Evolutionary conservation across 2,329 filamentous ascomycete species (phyloP).

Genomic region (Penicillium sumatraense): DNA sequence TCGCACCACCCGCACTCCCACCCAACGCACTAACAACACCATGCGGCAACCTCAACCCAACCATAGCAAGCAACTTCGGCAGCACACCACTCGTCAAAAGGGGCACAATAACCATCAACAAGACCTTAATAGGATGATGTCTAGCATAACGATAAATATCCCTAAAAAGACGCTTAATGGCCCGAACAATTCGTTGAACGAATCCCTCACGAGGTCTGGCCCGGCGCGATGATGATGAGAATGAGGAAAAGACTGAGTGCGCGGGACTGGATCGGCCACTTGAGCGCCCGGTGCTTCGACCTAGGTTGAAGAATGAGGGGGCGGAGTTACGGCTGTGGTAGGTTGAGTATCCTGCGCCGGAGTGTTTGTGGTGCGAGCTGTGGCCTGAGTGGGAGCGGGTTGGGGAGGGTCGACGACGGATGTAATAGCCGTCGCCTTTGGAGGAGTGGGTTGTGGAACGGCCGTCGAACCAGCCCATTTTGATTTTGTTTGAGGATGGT

Average conservation of each 20-base stretch:
- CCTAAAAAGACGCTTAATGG: slow-evolving; percentile 77
- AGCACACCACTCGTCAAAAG: slow-evolving; percentile 83
- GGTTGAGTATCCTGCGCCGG: too few relatives aligned
- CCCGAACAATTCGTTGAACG: slow-evolving; percentile 71
- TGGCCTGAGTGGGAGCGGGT: slow-evolving; percentile 38
- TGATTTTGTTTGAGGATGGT: slow-evolving; percentile 4
- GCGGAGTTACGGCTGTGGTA: slow-evolving; percentile 45
- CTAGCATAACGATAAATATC: slow-evolving; percentile 82
- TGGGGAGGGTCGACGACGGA: slow-evolving; percentile 41
- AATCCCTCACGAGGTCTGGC: slow-evolving; percentile 78
- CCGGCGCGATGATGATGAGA: slow-evolving; percentile 74
- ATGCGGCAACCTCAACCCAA: slow-evolving; percentile 77
- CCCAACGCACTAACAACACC: slow-evolving; percentile 52
- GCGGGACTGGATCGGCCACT: slow-evolving; percentile 39
- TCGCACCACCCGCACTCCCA: slow-evolving; percentile 28
- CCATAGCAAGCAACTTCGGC: slow-evolving; percentile 74
- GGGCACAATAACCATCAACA: slow-evolving; percentile 85
- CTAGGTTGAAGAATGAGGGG: slow-evolving; percentile 53
- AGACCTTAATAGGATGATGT: slow-evolving; percentile 82
- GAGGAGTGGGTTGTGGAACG: slow-evolving; percentile 23
- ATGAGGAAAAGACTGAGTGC: slow-evolving; percentile 59
- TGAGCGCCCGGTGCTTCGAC: slow-evolving; percentile 30
- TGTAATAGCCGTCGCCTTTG: slow-evolving; percentile 27
- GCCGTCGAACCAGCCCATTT: slow-evolving; percentile 56
- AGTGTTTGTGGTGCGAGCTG: too few relatives aligned